A percentile compares a stretch with the other conserved stretches of the same genome.
Evolutionary conservation across 352 stramenopile genomes (phyloP).

Genomic region (Pythium myriotylum): DNA sequence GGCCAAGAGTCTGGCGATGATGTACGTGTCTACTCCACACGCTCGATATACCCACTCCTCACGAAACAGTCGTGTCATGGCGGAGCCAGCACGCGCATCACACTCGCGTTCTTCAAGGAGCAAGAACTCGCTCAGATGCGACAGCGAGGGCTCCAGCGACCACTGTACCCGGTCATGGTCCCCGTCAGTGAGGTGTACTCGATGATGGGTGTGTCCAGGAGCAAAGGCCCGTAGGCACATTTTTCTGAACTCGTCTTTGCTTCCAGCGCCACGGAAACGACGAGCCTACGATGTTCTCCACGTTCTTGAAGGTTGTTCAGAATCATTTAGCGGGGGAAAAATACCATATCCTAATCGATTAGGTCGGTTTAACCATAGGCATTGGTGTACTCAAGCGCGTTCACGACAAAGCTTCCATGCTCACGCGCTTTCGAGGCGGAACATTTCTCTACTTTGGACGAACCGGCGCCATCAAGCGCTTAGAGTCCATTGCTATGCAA

Average conservation of each 20-base stretch:
- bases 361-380: too few relatives aligned
- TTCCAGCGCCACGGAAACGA: constrained; percentile 64
- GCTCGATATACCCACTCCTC: too few relatives aligned
- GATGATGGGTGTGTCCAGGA: constrained; percentile 50
- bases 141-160: background rate
- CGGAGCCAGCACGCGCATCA: constrained; percentile 43
- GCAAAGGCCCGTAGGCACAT: background rate
- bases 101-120: constrained; percentile 67
- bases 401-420: constrained; percentile 34
- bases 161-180: constrained; percentile 49
- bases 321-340: background rate
- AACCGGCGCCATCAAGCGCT: constrained; percentile 38
- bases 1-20: constrained; percentile 20
- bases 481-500: constrained; percentile 38
- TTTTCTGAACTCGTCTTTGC: background rate
- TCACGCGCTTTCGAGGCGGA: constrained; percentile 37
- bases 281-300: constrained; percentile 80
- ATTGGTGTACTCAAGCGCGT: constrained; percentile 64
- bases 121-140: constrained; percentile 43
- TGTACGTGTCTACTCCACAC: constrained; percentile 11
- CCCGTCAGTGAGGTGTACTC: constrained; percentile 64
- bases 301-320: constrained; percentile 63
- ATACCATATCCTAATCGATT: too few relatives aligned
- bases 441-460: constrained; percentile 65
- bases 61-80: too few relatives aligned